Conservation (phyloP, 2,329 filamentous ascomycete species). For the Bretziella fagacearum region DNA sequence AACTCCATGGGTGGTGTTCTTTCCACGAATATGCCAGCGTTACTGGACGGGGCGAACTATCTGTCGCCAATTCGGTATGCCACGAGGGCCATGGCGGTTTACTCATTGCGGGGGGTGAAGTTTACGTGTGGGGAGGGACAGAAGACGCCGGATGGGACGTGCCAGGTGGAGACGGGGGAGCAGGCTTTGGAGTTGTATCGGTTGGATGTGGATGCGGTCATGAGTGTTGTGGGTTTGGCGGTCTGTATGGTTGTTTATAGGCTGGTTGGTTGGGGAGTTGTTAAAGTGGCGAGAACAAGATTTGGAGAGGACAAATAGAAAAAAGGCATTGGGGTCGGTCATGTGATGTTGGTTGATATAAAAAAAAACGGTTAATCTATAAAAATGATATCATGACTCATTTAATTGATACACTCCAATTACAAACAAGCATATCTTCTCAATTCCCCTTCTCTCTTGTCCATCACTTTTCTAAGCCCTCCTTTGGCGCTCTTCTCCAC, state of each 20-base stretch:
- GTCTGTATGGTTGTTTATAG: constrained; percentile 49
- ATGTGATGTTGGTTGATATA: neutral
- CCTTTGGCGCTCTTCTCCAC: neutral
- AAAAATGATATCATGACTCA: neutral
- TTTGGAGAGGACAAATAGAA: neutral
- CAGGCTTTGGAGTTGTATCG: constrained; percentile 52
- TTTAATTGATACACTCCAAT: neutral
- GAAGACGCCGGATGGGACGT: constrained; percentile 40
- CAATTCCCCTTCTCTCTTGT: neutral
- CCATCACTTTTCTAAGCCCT: neutral
- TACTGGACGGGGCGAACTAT: constrained; percentile 54
- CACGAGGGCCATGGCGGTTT: constrained; percentile 48
- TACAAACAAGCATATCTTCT: neutral
- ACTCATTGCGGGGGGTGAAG: constrained; percentile 39
- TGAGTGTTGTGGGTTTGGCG: constrained; percentile 46
- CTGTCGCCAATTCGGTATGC: constrained; percentile 55
- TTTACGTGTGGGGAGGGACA: constrained; percentile 50
- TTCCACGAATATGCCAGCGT: constrained; percentile 48
- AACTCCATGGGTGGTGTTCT: constrained; percentile 56
- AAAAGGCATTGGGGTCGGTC: neutral
- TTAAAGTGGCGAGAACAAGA: constrained; percentile 29
- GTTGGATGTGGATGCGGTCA: constrained; percentile 41
- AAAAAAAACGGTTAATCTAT: neutral
- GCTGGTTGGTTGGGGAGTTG: constrained; percentile 40
- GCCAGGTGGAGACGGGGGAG: constrained; percentile 47